Base-by-base conservation (phyloP, 2,329 filamentous ascomycete genomes). In the Colletotrichum somersetense region DNA sequence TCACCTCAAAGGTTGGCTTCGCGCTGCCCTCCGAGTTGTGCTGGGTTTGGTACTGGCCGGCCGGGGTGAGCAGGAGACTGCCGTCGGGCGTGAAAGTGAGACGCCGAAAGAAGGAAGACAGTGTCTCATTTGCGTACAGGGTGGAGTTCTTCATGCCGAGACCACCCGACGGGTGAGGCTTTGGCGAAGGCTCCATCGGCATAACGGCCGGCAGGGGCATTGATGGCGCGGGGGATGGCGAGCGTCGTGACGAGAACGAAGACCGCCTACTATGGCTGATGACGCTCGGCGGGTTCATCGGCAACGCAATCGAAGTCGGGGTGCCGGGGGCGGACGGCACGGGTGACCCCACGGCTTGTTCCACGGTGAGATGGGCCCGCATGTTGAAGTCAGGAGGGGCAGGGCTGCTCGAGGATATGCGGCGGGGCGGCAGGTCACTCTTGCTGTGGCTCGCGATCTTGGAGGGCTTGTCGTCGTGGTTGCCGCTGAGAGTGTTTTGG, bases 61-160 rank as follows among this genome's bases (percentile, higher is more conserved):
- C 96, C 2, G 96, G 96, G 0, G 96, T 99, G 74, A 99, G 91
- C 5, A 99, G 87, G 62, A 99, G 85, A 79, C 95, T 97, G 35
- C 96, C 96, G 79, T 99, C 97, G 0, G 96, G 96, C 1, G 97
- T 95, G 79, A 99, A 99, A 0, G 96, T 95, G 62, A 99, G 85
- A 58, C 96, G 91, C 64, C 96, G 89, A 84, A 99, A 99, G 84
- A 99, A 99, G 0, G 96, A 98, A 0, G 96, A 98, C 72, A 98
- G 89, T 0, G 96, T 98, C 82, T 99, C 96, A 77, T 98, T 98
- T 57, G 95, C 95, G 80, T 99, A 99, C 57, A 99, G 91, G 76
- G 91, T 95, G 53, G 95, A 91, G 77, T 97, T 98, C 79, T 92
- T 94, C 65, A 94, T 89, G 12, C 92, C 92, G 20, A 92, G 76